These are phyloP conservation scores for Mycena venus DNA, from an alignment of 768 basidiomycete species.

Conservation along the genomic window DNA sequence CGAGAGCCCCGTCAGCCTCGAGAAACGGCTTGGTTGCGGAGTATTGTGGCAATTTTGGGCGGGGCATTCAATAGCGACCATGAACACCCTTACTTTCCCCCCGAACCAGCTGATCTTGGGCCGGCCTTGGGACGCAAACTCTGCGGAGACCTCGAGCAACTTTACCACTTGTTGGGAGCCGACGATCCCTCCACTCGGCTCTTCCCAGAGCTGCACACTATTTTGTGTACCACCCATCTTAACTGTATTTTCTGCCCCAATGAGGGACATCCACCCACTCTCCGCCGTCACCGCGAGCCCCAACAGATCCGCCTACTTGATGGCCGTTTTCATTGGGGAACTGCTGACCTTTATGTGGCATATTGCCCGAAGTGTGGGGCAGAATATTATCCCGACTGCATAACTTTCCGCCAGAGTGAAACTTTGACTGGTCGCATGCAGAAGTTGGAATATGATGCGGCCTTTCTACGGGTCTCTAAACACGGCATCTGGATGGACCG, in stretches of 20 bases:
- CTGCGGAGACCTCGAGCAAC: not conserved
- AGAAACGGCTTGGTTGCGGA: slow-evolving; percentile 29
- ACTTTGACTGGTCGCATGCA: not conserved
- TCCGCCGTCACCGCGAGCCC: not conserved
- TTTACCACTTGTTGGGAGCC: not conserved
- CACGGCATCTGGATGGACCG: slow-evolving; percentile 39
- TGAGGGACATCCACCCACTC: not conserved
- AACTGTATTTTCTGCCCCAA: not conserved
- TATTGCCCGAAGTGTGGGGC: slow-evolving; percentile 29
- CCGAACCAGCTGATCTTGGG: not conserved
- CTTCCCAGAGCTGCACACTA: not conserved
- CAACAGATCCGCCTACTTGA: not conserved
- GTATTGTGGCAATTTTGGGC: not conserved
- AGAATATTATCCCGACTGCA: slow-evolving; percentile 34
- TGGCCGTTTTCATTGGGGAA: not conserved
- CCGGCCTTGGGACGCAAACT: not conserved
- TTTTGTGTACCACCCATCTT: not conserved
- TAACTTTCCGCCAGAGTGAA: slow-evolving; percentile 7
- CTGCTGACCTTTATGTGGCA: slow-evolving; percentile 3
- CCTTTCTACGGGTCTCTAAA: slow-evolving; percentile 41
- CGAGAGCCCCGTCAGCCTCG: slow-evolving; percentile 12
- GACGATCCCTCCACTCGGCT: not conserved
- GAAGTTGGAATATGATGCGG: slow-evolving; percentile 26
- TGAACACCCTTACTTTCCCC: slow-evolving; percentile 13
- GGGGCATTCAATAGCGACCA: slow-evolving; percentile 3